Percentiles rank a stretch among this genome's conserved stretches.
Conservation (phyloP, 805 yeast species). For the Myxozyma sirexii region DNA sequence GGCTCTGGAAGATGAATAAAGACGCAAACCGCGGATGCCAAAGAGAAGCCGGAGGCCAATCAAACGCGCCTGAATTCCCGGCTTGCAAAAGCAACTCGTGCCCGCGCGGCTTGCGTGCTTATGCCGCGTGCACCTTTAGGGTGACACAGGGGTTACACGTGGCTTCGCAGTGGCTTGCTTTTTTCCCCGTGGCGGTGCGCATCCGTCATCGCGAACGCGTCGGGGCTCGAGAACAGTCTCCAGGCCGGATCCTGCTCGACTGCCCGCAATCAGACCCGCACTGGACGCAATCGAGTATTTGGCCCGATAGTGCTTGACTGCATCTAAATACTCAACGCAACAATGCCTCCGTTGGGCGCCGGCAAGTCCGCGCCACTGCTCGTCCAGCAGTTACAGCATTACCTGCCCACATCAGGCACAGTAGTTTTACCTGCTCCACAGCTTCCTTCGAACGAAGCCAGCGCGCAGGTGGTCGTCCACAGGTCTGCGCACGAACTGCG, state of each 20-base stretch:
- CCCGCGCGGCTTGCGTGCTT: not conserved
- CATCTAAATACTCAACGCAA: not conserved
- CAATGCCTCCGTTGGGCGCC: constrained; percentile 22
- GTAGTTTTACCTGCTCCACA: constrained; percentile 17
- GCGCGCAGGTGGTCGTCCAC: not conserved
- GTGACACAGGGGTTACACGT: not conserved
- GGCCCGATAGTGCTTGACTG: too few species aligned
- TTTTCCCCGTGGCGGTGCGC: not conserved
- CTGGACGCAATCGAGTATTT: too few species aligned
- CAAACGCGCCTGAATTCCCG: constrained; percentile 14
- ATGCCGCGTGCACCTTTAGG: not conserved
- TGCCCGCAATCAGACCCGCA: too few species aligned
- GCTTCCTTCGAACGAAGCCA: not conserved
- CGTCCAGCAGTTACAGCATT: constrained; percentile 20
- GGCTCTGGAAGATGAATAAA: too few species aligned
- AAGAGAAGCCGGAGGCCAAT: not conserved
- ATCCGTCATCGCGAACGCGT: not conserved
- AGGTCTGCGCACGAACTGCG: constrained; percentile 5
- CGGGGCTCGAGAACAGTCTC: not conserved
- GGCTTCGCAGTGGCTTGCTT: not conserved
- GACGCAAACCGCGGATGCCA: too few species aligned
- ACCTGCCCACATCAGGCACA: constrained; percentile 25
- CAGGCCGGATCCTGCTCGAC: not conserved
- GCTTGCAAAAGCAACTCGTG: not conserved
- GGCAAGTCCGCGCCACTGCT: constrained; percentile 31